A percentile compares a stretch with the other conserved stretches of the same genome.
phyloP scores from a whole-genome alignment of 23 red algal species.

The Chondrus crispus region DNA sequence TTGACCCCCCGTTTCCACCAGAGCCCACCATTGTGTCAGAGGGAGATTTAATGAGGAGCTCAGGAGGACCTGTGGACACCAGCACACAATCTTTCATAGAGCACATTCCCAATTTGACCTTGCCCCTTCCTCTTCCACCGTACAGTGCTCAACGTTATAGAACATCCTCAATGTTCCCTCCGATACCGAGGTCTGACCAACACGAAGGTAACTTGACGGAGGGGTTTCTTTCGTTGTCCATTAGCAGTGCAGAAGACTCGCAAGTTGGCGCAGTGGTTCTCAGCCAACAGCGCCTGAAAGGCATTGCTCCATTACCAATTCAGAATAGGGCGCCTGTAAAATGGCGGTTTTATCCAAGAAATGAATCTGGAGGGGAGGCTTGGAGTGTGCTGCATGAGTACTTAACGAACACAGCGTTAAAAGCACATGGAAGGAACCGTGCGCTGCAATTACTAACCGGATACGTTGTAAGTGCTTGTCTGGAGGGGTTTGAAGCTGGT shows the following conservation, averaged over 20 bases:
- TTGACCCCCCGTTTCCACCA: conserved; percentile 49
- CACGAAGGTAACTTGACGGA: conserved; percentile 14
- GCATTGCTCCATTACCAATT: background rate
- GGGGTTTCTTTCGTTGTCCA: conserved; percentile 4
- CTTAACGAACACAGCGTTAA: conserved; percentile 45
- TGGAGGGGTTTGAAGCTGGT: conserved; percentile 48
- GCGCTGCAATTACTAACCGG: conserved; percentile 44
- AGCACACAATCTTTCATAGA: conserved; percentile 32
- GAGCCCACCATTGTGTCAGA: conserved; percentile 60
- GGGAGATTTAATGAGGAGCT: conserved; percentile 23
- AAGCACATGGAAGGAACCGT: conserved; percentile 42
- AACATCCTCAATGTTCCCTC: background rate
- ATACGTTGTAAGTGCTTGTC: conserved; percentile 50
- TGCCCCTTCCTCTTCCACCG: conserved; percentile 21
- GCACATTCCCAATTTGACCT: conserved; percentile 28
- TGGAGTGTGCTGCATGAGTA: conserved; percentile 67
- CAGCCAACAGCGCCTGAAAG: conserved; percentile 21
- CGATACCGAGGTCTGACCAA: conserved; percentile 19
- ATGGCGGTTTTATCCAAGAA: conserved; percentile 26
- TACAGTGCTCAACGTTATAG: background rate
- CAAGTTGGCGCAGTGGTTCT: conserved; percentile 37
- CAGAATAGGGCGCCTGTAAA: background rate
- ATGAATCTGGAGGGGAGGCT: background rate
- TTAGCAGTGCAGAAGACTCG: conserved; percentile 44
- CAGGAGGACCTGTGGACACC: background rate